Evolutionary conservation across 176 grass and related monocot species (phyloP).

Genomic region (Cymbopogon citratus): DNA sequence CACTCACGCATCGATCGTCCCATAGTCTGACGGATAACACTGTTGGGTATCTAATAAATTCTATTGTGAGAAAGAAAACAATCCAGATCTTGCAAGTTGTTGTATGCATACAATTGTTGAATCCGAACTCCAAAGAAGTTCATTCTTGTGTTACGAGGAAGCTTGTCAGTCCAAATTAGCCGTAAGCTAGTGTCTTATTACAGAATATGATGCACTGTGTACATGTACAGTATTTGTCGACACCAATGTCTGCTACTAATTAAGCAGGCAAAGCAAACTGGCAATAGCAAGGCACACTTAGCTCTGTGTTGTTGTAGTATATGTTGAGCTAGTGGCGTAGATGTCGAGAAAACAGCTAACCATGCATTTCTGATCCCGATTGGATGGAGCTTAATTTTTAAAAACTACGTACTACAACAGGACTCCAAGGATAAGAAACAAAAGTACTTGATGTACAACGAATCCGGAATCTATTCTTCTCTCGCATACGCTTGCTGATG

Average conservation of each 20-base stretch:
- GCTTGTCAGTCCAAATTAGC: neutral
- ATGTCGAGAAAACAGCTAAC: neutral
- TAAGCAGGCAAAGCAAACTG: neutral
- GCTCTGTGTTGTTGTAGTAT: neutral
- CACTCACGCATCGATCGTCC: neutral
- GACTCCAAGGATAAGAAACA: constrained; percentile 28
- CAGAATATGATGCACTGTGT: neutral
- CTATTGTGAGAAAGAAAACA: neutral
- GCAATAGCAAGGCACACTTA: neutral
- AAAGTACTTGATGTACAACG: neutral
- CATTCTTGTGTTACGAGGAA: neutral
- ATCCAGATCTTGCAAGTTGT: neutral
- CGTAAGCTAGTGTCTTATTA: neutral
- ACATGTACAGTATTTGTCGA: neutral
- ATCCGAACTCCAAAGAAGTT: neutral
- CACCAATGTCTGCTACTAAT: neutral
- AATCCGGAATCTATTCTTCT: constrained; percentile 11
- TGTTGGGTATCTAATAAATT: neutral
- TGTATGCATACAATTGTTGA: neutral
- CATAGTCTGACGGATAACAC: neutral
- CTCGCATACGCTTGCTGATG: constrained; percentile 9
- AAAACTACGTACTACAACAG: neutral
- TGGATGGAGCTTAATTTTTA: neutral
- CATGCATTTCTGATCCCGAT: constrained; percentile 14
- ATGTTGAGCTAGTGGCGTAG: neutral